Conservation (phyloP, 768 basidiomycete genomes). For the Boletus pseudopeckii region DNA sequence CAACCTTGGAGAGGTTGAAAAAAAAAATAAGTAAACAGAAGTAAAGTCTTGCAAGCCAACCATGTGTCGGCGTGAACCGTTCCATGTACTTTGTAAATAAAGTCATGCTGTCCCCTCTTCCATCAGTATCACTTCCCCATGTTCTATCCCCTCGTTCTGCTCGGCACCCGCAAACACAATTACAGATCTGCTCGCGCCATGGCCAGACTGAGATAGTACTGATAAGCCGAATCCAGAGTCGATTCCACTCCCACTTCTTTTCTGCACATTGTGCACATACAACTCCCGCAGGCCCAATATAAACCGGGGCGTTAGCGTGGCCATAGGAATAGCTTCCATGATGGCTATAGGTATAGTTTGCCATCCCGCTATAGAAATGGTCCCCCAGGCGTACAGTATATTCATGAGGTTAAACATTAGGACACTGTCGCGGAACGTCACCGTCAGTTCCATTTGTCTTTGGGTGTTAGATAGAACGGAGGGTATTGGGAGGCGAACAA, state of each 20-base stretch:
- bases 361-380: background rate
- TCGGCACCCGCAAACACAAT: background rate
- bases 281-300: constrained; percentile 5
- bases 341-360: background rate
- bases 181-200: background rate
- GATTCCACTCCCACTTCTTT: background rate
- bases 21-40: too few relatives aligned
- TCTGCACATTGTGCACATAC: background rate
- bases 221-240: constrained; percentile 4
- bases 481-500: too few relatives aligned
- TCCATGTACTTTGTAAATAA: too few relatives aligned
- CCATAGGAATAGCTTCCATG: background rate
- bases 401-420: background rate
- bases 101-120: background rate
- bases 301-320: constrained; percentile 1
- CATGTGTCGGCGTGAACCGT: too few relatives aligned
- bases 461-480: background rate
- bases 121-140: background rate
- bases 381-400: background rate
- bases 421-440: background rate
- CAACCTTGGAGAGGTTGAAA: too few relatives aligned
- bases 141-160: background rate
- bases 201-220: background rate
- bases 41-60: too few relatives aligned
- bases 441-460: background rate